These are phyloP conservation scores for Naganishia kalamii DNA, from an alignment of 768 basidiomycete genomes.

Conservation along the genomic window DNA sequence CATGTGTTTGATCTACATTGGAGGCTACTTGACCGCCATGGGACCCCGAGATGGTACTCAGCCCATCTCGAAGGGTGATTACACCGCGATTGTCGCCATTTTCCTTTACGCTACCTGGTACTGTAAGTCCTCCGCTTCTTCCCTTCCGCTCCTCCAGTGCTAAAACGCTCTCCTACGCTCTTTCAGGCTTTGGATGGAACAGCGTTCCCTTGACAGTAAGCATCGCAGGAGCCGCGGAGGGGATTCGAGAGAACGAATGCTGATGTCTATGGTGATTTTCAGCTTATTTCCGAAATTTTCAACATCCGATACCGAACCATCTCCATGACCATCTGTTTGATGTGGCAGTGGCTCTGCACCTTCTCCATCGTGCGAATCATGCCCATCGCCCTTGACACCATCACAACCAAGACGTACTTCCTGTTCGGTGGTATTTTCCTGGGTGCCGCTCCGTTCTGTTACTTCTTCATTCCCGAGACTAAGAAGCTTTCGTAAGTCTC, in stretches of 20 bases:
- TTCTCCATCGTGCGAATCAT: conserved; percentile 20
- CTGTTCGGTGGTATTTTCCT: conserved; percentile 23
- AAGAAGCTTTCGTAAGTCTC: conserved; percentile 20
- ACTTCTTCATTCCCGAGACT: conserved; percentile 29
- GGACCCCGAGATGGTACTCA: conserved; percentile 20
- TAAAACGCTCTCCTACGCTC: not conserved
- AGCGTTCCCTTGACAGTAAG: conserved; percentile 10
- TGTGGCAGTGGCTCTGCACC: conserved; percentile 23
- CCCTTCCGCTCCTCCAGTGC: not conserved
- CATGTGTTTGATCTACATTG: conserved; percentile 5
- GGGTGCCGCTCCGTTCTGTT: conserved; percentile 23
- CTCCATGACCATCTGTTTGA: conserved; percentile 28
- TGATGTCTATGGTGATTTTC: conserved; percentile 15
- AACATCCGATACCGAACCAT: conserved; percentile 23
- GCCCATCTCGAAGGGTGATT: conserved; percentile 15
- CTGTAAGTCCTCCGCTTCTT: conserved; percentile 1
- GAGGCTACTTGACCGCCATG: conserved; percentile 23
- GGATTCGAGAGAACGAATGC: no score
- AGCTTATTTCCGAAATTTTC: conserved; percentile 30
- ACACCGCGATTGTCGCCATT: conserved; percentile 17
- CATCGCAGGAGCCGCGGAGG: no score
- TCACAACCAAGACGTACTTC: conserved; percentile 22
- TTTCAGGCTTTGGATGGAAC: conserved; percentile 20
- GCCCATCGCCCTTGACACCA: conserved; percentile 17
- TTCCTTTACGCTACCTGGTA: conserved; percentile 24